Evolutionary conservation across 805 yeast genomes (phyloP), one percentile per base, ranked within the genome.

Genomic region (Dipodascopsis uninucleata): DNA sequence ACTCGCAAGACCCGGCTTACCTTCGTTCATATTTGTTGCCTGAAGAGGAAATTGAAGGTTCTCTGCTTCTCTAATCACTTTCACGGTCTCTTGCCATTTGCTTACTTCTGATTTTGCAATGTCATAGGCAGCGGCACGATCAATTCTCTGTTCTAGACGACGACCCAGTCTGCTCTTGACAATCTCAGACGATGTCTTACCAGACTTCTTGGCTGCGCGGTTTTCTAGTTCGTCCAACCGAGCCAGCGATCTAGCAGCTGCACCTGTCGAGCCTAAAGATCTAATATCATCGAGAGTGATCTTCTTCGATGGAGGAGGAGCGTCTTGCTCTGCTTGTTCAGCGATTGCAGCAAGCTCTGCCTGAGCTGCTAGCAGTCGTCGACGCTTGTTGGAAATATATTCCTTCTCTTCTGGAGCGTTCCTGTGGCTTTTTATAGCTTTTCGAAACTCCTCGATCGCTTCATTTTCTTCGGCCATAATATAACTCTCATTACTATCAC

Each of bases 61-160:
- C 59, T 89, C 97, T 1, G 96, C 93, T 49, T 79, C 78, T 56
- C 95, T 78, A 57, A 85, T 84, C 45, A 77, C 75, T 50, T 79
- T 78, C 20, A 93, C 86, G 0, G 82, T 77, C 39, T 88, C 96
- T 43, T 80, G 77, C 97, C 98, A 93, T 64, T 82, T 84, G 47
- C 78, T 74, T 4, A 90, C 85, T 61, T 93, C 95, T 33, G 82
- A 83, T 56, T 82, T 87, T 35, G 96, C 79, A 26, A 93, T 76
- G 45, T 85, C 94, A 62, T 85, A 89, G 0, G 98, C 97, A 1
- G 90, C 97, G 45, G 72, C 75, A 61, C 97, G 76, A 57, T 89
- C 96, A 55, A 82, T 76, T 61, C 93, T 78, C 57, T 85, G 77
- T 65, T 88, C 95, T 43, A 90, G 80, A 55, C 95, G 78, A 58